Conservation (phyloP, 164 flowering plant species). For the Annona squamosa region DNA sequence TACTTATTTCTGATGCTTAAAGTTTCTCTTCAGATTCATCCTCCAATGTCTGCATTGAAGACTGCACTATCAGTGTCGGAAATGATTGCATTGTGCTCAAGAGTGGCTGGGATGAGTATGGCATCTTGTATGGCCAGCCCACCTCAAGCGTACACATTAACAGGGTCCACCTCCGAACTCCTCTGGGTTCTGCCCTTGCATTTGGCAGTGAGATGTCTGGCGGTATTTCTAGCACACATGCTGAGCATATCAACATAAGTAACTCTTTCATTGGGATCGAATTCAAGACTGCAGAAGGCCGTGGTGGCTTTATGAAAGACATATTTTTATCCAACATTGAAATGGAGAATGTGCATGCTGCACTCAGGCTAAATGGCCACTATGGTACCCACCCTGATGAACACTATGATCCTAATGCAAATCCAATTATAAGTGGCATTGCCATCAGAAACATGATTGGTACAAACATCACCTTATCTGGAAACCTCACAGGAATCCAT, state of each 20-base stretch:
- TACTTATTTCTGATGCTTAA: too few relatives aligned
- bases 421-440: slow-evolving; percentile 39
- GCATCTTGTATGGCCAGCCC: slow-evolving; percentile 52
- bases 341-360: slow-evolving; percentile 35
- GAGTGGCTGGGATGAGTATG: slow-evolving; percentile 84
- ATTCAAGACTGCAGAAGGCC: slow-evolving; percentile 43
- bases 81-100: slow-evolving; percentile 54
- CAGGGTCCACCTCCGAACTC: slow-evolving; percentile 30
- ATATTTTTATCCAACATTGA: slow-evolving; percentile 32
- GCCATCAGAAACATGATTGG: slow-evolving; percentile 43
- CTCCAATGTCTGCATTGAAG: slow-evolving; percentile 49
- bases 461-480: slow-evolving; percentile 37
- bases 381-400: slow-evolving; percentile 51
- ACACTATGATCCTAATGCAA: slow-evolving; percentile 41
- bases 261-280: slow-evolving; percentile 39
- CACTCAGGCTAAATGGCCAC: slow-evolving; percentile 40
- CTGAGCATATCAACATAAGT: slow-evolving; percentile 26
- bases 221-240: slow-evolving; percentile 45
- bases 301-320: slow-evolving; percentile 52
- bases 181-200: slow-evolving; percentile 50
- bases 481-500: slow-evolving; percentile 40
- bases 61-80: slow-evolving; percentile 51
- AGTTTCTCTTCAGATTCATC: slow-evolving; percentile 54
- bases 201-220: slow-evolving; percentile 82
- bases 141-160: slow-evolving; percentile 39